Conservation (phyloP, 305 asterid species). For the Petunia hybrid region DNA sequence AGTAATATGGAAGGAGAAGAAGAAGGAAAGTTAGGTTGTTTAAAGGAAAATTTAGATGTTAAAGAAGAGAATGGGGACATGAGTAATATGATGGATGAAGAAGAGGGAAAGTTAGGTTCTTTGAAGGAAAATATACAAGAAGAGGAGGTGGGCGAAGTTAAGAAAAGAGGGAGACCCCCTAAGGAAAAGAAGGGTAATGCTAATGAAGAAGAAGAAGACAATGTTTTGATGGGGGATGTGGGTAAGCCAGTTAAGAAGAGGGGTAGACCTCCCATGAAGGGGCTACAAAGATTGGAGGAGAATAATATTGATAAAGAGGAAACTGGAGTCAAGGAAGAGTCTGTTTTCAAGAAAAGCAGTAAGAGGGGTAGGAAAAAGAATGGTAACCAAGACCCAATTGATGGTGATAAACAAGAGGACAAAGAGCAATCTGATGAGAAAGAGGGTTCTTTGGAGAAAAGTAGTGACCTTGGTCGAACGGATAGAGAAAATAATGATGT, state of each 20-base stretch:
- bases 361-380: too few relatives aligned
- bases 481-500: neutral
- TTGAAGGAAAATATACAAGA: too few relatives aligned
- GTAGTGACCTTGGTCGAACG: neutral
- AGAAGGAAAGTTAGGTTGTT: neutral
- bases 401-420: too few relatives aligned
- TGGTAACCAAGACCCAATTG: too few relatives aligned
- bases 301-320: neutral
- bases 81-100: too few relatives aligned
- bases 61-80: neutral
- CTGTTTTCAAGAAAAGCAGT: too few relatives aligned
- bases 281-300: neutral
- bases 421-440: neutral
- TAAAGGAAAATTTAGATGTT: neutral
- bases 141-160: too few relatives aligned
- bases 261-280: too few relatives aligned
- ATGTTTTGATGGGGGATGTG: too few relatives aligned
- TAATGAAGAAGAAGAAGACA: neutral
- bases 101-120: too few relatives aligned
- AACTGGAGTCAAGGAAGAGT: too few relatives aligned
- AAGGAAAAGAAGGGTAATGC: neutral
- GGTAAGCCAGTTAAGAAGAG: neutral
- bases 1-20: neutral
- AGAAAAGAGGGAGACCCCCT: conserved; percentile 16
- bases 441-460: neutral